Evolutionary conservation across 2,329 filamentous ascomycete species (phyloP).

Genomic region (Fusarium goolgardi): DNA sequence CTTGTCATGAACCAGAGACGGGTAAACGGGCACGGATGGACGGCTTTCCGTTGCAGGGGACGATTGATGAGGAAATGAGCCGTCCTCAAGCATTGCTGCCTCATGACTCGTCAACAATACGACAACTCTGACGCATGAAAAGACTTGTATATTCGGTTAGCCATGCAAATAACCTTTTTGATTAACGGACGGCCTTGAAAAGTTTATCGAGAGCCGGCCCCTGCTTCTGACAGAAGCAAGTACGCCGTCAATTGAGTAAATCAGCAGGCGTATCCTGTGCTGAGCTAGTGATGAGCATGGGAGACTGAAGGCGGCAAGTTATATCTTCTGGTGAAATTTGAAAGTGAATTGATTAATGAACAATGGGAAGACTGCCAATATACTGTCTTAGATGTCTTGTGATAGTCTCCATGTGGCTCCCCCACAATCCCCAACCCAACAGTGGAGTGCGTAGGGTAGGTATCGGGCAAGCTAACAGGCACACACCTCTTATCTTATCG

Average conservation of each 20-base stretch:
- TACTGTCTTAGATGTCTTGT: neutral
- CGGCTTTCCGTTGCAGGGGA: neutral
- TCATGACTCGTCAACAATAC: conserved; percentile 1
- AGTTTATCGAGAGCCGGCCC: neutral
- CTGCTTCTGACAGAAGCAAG: neutral
- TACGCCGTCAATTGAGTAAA: too few relatives aligned
- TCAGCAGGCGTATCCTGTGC: neutral
- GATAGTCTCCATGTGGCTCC: neutral
- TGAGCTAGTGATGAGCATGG: neutral
- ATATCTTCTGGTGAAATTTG: neutral
- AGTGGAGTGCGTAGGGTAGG: neutral
- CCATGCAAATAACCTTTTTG: neutral
- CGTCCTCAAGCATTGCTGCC: neutral
- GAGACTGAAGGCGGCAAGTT: neutral
- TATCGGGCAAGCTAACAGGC: neutral
- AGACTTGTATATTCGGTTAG: neutral
- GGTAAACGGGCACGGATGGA: neutral
- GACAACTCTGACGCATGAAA: neutral
- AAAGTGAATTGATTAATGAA: neutral
- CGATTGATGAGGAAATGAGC: neutral
- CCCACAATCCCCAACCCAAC: neutral
- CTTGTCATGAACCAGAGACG: conserved; percentile 2
- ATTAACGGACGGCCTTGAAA: neutral
- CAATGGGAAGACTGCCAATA: neutral
- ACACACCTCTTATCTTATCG: conserved; percentile 1